Conservation (phyloP, 495 filamentous ascomycete species). For the Cercophora sp. region DNA sequence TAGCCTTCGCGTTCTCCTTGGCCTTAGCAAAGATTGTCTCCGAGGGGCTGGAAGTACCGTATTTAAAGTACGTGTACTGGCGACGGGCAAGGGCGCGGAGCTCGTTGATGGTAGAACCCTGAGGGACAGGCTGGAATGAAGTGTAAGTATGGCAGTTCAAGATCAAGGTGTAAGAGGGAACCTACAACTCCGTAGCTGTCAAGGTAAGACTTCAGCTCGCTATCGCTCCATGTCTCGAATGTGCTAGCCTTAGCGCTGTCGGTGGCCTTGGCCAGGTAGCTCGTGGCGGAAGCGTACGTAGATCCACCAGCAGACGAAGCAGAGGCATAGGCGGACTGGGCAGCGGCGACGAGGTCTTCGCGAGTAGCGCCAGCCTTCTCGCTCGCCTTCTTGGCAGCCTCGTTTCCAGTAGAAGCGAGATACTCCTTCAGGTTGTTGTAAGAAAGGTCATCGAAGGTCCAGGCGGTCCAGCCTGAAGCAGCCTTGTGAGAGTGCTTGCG, state of each 20-base stretch:
- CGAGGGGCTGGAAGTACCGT: slow-evolving; percentile 64
- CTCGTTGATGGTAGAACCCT: slow-evolving; percentile 64
- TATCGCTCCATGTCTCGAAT: slow-evolving; percentile 77
- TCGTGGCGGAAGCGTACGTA: slow-evolving; percentile 70
- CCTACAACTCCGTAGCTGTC: slow-evolving; percentile 70
- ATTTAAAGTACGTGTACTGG: slow-evolving; percentile 71
- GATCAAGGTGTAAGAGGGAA: background rate
- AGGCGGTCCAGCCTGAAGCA: slow-evolving; percentile 64
- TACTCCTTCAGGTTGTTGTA: slow-evolving; percentile 73
- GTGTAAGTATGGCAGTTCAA: too few relatives aligned
- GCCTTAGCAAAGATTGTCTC: slow-evolving; percentile 63
- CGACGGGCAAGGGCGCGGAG: slow-evolving; percentile 64
- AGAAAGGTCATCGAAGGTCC: slow-evolving; percentile 83
- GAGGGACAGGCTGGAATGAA: slow-evolving; percentile 55
- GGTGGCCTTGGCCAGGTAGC: slow-evolving; percentile 65
- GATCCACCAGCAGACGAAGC: slow-evolving; percentile 64
- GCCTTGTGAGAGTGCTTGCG: slow-evolving; percentile 70
- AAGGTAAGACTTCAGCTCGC: slow-evolving; percentile 74
- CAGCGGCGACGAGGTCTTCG: slow-evolving; percentile 68
- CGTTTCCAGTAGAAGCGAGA: slow-evolving; percentile 52
- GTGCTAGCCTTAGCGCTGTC: slow-evolving; percentile 62
- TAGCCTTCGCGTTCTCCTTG: slow-evolving; percentile 45
- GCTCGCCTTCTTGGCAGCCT: slow-evolving; percentile 64
- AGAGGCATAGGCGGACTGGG: slow-evolving; percentile 63
- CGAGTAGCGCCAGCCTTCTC: slow-evolving; percentile 63